phyloP scores from a whole-genome alignment of 139 green algal species.

The Mesotaenium endlicherianum region DNA sequence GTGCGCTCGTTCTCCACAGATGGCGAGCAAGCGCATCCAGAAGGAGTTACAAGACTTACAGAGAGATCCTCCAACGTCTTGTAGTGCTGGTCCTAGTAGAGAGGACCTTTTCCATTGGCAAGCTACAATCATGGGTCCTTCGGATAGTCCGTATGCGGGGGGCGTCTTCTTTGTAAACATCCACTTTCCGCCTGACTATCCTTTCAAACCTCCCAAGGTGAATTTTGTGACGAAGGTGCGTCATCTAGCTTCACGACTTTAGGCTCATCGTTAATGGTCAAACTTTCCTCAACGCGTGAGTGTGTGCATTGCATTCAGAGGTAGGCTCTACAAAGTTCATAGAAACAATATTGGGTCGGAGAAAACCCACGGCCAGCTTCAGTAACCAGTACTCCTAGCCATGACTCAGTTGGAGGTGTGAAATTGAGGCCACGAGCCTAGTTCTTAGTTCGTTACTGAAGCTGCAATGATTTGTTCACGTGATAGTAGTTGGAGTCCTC shows the following conservation, averaged over 20 bases:
- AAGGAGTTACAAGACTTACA: conserved; percentile 86
- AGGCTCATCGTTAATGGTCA: not conserved
- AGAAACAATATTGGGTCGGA: not conserved
- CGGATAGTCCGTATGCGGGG: conserved; percentile 88
- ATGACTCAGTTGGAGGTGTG: too few species aligned
- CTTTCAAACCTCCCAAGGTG: conserved; percentile 96
- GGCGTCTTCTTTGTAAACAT: conserved; percentile 84
- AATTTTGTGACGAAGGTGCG: not conserved
- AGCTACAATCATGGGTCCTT: conserved; percentile 78
- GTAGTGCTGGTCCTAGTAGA: conserved; percentile 62
- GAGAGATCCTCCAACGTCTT: conserved; percentile 85
- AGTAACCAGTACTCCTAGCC: too few species aligned
- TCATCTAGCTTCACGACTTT: not conserved
- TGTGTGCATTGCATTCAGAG: not conserved
- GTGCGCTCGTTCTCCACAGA: conserved; percentile 35
- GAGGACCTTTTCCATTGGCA: conserved; percentile 89
- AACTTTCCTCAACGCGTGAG: not conserved
- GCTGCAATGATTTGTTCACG: too few species aligned
- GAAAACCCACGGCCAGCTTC: too few species aligned
- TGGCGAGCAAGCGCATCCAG: conserved; percentile 81
- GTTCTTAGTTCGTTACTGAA: too few species aligned
- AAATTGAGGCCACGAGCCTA: too few species aligned
- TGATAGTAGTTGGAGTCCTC: too few species aligned
- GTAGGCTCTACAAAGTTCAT: not conserved
- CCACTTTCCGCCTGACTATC: conserved; percentile 93